These are phyloP conservation scores for Solioccasus polychromus DNA, from an alignment of 768 basidiomycete genomes.

Conservation along the genomic window DNA sequence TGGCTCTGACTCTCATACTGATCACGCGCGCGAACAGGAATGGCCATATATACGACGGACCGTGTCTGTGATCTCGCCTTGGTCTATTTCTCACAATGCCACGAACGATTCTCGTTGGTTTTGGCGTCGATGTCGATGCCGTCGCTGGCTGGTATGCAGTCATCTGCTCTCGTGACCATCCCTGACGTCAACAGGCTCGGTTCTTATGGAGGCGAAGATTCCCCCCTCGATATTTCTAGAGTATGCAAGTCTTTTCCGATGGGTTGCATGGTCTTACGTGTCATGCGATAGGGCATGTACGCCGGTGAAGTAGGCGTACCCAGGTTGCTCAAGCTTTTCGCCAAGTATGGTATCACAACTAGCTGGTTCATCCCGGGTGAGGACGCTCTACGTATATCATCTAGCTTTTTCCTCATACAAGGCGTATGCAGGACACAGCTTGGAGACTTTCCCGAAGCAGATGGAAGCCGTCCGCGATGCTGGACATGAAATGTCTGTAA, in stretches of 20 bases:
- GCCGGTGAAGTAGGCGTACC: conserved; percentile 73
- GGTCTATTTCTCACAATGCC: too few species aligned
- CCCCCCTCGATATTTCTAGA: conserved; percentile 64
- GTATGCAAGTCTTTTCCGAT: conserved; percentile 29
- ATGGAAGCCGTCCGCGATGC: conserved; percentile 69
- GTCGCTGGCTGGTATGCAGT: conserved; percentile 63
- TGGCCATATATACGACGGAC: neutral
- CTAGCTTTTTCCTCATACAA: neutral
- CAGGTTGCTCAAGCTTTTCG: conserved; percentile 67
- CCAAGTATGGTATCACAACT: conserved; percentile 63
- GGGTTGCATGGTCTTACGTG: neutral
- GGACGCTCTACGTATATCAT: neutral
- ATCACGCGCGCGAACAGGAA: neutral
- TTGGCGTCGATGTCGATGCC: conserved; percentile 75
- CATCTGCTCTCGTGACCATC: neutral
- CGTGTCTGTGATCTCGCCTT: too few species aligned
- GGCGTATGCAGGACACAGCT: conserved; percentile 51
- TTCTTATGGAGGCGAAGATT: conserved; percentile 74
- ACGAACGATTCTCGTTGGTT: conserved; percentile 54
- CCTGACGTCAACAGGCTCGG: conserved; percentile 53
- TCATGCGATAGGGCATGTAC: conserved; percentile 51
- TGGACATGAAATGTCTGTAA: conserved; percentile 63
- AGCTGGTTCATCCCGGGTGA: conserved; percentile 77
- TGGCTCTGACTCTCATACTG: neutral
- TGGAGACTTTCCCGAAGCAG: conserved; percentile 72